Evolutionary conservation across 2,329 filamentous ascomycete genomes (phyloP), one percentile per base, ranked within the genome.

Genomic region (Diaporthe citrichinensis): DNA sequence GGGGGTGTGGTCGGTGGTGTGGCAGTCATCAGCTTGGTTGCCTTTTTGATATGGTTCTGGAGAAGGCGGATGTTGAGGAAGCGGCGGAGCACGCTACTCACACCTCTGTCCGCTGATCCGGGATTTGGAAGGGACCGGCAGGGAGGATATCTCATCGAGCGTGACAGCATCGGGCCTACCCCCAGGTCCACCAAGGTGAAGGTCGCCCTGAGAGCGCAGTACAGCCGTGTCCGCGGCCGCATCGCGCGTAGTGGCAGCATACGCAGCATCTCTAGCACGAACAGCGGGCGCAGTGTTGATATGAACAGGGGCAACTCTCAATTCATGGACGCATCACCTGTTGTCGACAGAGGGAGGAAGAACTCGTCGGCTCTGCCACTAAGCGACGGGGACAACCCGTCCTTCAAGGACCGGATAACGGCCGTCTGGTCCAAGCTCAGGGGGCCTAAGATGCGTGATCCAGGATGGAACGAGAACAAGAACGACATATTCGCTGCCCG

Each of bases 281-380:
- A 82, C 62, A 83, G 80, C 23, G 80, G 81, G 12, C 82, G 86
- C 3, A 85, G 83, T 62, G 86, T 90, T 41, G 86, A 90, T 74
- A 84, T 90, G 77, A 86, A 90, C 80, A 84, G 88, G 65, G 87
- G 88, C 9, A 89, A 88, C 78, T 90, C 89, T 12, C 89, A 90
- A 78, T 90, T 88, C 76, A 83, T 86, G 75, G 83, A 85, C 34
- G 6, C 65, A 3, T 71, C 74, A 34, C 73, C 80, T 2, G 74
- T 78, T 71, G 76, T 77, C 17, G 80, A 80, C 39, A 85, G 86
- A 77, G 87, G 84, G 75, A 84, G 85, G 44, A 65, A 73, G 34
- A 84, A 81, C 59, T 84, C 83, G 61, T 85, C 86, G 14, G 79
- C 77, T 53, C 75, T 73, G 73, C 73, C 76, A 53, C 39, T 14